These are phyloP conservation scores for Arachnomyces sp. DNA, from an alignment of 2,329 filamentous ascomycete genomes.

Conservation along the genomic window DNA sequence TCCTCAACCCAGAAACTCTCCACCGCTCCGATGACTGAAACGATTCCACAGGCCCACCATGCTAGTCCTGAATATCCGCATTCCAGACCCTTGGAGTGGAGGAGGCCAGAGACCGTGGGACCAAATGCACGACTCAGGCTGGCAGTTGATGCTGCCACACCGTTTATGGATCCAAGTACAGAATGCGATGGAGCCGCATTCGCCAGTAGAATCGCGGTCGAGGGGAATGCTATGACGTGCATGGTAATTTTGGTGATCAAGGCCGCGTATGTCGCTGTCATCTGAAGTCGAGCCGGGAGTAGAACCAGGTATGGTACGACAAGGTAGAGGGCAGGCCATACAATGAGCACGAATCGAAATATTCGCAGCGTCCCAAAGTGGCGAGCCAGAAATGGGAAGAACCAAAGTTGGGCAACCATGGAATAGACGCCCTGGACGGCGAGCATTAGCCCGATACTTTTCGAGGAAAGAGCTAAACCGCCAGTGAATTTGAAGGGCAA, in stretches of 20 bases:
- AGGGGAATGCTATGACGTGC: conserved; percentile 82
- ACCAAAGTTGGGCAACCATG: conserved; percentile 71
- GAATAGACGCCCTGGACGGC: conserved; percentile 85
- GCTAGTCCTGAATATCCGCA: conserved; percentile 78
- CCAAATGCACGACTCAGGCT: conserved; percentile 83
- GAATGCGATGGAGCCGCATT: conserved; percentile 78
- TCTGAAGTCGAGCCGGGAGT: conserved; percentile 62
- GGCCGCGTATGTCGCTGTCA: conserved; percentile 65
- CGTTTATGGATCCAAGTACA: conserved; percentile 86
- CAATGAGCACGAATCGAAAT: conserved; percentile 70
- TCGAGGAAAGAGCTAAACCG: conserved; percentile 74
- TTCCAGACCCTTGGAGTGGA: conserved; percentile 72
- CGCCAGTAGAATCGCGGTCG: conserved; percentile 77
- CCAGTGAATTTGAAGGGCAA: conserved; percentile 85
- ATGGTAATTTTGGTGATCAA: conserved; percentile 91
- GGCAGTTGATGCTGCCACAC: conserved; percentile 81
- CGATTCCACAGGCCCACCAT: conserved; percentile 82
- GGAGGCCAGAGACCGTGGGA: conserved; percentile 74
- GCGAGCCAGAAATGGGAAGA: conserved; percentile 71
- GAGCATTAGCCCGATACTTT: conserved; percentile 78
- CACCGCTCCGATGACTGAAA: conserved; percentile 66
- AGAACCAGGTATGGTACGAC: conserved; percentile 82
- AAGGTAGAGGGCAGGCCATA: conserved; percentile 83
- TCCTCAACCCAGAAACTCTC: conserved; percentile 71
- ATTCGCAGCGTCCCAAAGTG: conserved; percentile 69